Conservation (phyloP, 192 early-diverging fungal genomes). For the Rhizoclosmatium sp. region DNA sequence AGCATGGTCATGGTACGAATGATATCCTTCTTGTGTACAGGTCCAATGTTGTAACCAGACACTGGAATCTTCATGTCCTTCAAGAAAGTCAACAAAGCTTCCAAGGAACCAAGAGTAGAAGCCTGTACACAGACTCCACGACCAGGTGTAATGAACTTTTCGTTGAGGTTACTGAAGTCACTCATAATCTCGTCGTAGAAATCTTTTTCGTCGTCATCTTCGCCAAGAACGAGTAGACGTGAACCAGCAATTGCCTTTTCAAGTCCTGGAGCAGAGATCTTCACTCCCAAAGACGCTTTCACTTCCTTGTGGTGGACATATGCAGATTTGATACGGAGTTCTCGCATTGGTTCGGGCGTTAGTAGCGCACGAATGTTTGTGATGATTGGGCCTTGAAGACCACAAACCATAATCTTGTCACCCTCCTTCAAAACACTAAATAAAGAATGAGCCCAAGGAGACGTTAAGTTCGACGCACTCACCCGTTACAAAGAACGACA, state of each 20-base stretch:
- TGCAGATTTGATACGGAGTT: slow-evolving; percentile 94
- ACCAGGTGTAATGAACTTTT: slow-evolving; percentile 82
- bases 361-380: slow-evolving; percentile 92
- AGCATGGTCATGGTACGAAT: slow-evolving; percentile 91
- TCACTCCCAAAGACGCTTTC: slow-evolving; percentile 96
- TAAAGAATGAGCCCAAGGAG: not conserved
- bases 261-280: slow-evolving; percentile 92
- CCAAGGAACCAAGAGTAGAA: slow-evolving; percentile 95
- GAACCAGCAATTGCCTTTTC: slow-evolving; percentile 98
- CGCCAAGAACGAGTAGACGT: slow-evolving; percentile 88
- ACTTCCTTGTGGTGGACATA: slow-evolving; percentile 97
- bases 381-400: slow-evolving; percentile 91
- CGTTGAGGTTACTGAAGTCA: slow-evolving; percentile 81
- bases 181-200: slow-evolving; percentile 94
- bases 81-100: slow-evolving; percentile 95
- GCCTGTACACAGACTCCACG: slow-evolving; percentile 98
- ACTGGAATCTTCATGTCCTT: slow-evolving; percentile 92
- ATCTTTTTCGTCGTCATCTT: slow-evolving; percentile 96
- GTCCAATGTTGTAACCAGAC: slow-evolving; percentile 94
- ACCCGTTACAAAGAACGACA: slow-evolving; percentile 90
- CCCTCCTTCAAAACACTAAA: slow-evolving; percentile 84
- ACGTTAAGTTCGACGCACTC: not conserved
- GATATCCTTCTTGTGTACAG: slow-evolving; percentile 97
- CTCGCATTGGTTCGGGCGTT: slow-evolving; percentile 99
- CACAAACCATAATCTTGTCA: slow-evolving; percentile 95